Conservation (phyloP, 2,329 filamentous ascomycete species). For the Ceratocystis diversiconidia region DNA sequence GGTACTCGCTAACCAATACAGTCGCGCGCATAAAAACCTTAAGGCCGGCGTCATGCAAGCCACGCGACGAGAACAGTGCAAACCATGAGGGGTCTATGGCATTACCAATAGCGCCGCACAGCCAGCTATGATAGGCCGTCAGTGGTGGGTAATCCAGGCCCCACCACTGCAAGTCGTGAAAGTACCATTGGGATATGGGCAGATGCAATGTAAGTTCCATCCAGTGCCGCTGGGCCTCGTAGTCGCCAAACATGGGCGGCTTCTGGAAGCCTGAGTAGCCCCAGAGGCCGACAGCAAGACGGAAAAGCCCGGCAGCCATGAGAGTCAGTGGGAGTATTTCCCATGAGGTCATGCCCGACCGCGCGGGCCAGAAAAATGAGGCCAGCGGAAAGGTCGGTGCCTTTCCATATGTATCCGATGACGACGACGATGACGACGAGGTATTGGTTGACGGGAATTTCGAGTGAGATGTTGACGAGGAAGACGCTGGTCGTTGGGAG, state of each 20-base stretch:
- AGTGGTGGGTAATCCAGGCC: constrained; percentile 93
- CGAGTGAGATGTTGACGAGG: background rate
- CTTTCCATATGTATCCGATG: constrained; percentile 28
- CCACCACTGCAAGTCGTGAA: constrained; percentile 94
- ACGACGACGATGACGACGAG: background rate
- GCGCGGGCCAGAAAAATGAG: constrained; percentile 86
- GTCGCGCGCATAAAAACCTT: constrained; percentile 96
- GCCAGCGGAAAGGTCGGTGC: constrained; percentile 76
- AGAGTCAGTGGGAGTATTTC: constrained; percentile 74
- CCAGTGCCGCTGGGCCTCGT: constrained; percentile 96
- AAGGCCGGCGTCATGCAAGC: constrained; percentile 59
- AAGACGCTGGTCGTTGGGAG: constrained; percentile 4
- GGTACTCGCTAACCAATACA: constrained; percentile 78
- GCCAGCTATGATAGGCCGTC: constrained; percentile 96
- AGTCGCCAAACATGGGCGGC: constrained; percentile 90
- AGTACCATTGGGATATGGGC: constrained; percentile 92
- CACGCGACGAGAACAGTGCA: constrained; percentile 66
- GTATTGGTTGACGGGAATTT: background rate
- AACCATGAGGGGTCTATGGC: constrained; percentile 78
- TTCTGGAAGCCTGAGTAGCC: constrained; percentile 76
- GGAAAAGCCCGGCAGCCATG: constrained; percentile 80
- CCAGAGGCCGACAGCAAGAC: constrained; percentile 87
- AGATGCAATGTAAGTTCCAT: constrained; percentile 91
- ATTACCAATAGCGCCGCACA: constrained; percentile 74
- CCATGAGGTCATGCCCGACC: constrained; percentile 79